Evolutionary conservation across 2,329 filamentous ascomycete genomes (phyloP).

Genomic region (Calonectria honghensis): DNA sequence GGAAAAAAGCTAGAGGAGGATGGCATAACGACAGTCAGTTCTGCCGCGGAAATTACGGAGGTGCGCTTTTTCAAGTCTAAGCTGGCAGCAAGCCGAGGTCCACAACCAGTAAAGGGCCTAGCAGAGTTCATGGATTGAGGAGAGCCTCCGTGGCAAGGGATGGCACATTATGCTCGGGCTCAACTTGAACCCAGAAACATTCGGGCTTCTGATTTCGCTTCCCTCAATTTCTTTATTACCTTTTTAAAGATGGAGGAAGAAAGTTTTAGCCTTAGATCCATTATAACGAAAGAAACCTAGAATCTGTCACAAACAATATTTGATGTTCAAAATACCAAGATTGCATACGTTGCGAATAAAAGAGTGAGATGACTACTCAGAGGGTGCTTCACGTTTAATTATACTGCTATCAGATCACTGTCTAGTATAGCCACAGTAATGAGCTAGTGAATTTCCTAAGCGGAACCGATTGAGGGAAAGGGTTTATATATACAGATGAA

Average conservation of each 20-base stretch:
- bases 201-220: background rate
- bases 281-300: background rate
- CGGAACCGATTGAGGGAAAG: too few species aligned
- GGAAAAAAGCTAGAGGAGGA: slow-evolving; percentile 60
- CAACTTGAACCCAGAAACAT: background rate
- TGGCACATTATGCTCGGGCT: background rate
- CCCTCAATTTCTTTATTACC: too few species aligned
- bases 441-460: too few species aligned
- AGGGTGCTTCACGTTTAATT: background rate
- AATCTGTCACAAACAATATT: background rate
- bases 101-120: slow-evolving; percentile 83
- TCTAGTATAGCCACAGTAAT: too few species aligned
- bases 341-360: background rate
- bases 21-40: slow-evolving; percentile 63
- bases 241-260: background rate
- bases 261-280: too few species aligned
- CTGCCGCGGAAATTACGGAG: slow-evolving; percentile 80
- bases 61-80: slow-evolving; percentile 87
- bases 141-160: background rate
- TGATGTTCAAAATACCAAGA: background rate
- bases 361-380: background rate
- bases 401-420: background rate
- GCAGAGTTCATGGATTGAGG: slow-evolving; percentile 73
- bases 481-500: too few species aligned
- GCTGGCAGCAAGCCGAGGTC: slow-evolving; percentile 82